Evolutionary conservation across 805 yeast genomes (phyloP).

Genomic region (Cyberlindnera misumaiensis): DNA sequence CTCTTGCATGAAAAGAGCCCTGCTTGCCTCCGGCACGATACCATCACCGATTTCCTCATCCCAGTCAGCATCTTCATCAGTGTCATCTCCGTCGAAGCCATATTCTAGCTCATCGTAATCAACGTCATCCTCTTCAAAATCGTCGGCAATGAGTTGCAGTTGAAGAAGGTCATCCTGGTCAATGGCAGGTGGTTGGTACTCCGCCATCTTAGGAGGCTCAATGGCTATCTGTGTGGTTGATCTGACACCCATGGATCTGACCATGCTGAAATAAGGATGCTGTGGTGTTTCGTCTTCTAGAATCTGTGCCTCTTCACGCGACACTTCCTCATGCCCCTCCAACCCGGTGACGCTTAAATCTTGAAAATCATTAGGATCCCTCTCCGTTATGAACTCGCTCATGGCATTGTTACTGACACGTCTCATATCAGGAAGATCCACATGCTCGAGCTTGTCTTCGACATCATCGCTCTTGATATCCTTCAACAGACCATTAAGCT

Average conservation of each 20-base stretch:
- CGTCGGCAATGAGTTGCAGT: conserved; percentile 48
- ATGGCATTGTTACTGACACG: neutral
- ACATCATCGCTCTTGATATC: conserved; percentile 12
- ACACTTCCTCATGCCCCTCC: too few species aligned
- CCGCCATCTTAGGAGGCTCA: too few species aligned
- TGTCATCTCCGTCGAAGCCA: conserved; percentile 21
- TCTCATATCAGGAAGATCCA: neutral
- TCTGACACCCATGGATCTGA: conserved; percentile 16
- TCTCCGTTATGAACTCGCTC: neutral
- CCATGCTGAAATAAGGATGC: conserved; percentile 6
- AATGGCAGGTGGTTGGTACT: conserved; percentile 21
- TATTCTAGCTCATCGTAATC: conserved; percentile 32
- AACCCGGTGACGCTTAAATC: too few species aligned
- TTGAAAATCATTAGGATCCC: neutral
- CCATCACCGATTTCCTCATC: conserved; percentile 20
- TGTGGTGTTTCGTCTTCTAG: too few species aligned
- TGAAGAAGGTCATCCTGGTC: conserved; percentile 43
- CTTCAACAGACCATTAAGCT: conserved; percentile 25
- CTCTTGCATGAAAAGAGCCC: conserved; percentile 17
- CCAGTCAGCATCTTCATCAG: conserved; percentile 31
- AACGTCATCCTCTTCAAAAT: conserved; percentile 35
- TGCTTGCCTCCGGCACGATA: conserved; percentile 17
- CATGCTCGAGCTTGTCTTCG: neutral
- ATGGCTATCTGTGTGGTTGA: conserved; percentile 1
- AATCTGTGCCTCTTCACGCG: too few species aligned